phyloP scores from a whole-genome alignment of 2,329 filamentous ascomycete species.

The Penicillium sp. region DNA sequence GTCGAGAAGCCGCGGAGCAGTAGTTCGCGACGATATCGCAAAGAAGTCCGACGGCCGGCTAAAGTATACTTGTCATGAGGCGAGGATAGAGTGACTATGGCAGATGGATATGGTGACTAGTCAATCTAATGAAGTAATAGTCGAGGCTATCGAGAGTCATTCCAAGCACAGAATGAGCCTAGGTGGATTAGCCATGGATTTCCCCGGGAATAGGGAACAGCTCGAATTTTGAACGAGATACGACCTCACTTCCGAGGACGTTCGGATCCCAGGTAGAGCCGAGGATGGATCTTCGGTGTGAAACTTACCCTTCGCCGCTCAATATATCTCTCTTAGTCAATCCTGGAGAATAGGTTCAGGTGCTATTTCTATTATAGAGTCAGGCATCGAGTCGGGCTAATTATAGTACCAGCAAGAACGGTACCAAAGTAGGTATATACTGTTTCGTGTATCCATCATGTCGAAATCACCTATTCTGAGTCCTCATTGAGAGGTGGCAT shows the following conservation, averaged over 20 bases:
- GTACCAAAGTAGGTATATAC: no score
- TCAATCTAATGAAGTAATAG: background rate
- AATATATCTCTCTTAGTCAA: no score
- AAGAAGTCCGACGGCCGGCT: slow-evolving; percentile 40
- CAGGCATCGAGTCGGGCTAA: no score
- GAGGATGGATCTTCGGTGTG: no score
- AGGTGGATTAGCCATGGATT: background rate
- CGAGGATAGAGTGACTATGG: background rate
- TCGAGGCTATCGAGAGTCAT: background rate
- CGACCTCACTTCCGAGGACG: background rate
- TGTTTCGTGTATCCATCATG: no score
- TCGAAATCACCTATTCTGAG: no score
- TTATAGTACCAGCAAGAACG: no score
- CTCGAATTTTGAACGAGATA: background rate
- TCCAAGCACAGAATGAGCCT: background rate
- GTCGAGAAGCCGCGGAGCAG: slow-evolving; percentile 36
- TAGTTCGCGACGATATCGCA: slow-evolving; percentile 28
- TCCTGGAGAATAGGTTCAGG: no score
- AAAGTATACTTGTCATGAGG: slow-evolving; percentile 38
- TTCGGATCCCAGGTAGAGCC: no score
- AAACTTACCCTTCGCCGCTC: no score
- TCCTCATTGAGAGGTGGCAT: no score
- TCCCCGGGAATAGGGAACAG: background rate
- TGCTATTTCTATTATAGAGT: no score
- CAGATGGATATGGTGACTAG: background rate